These are phyloP conservation scores for Clonostachys rosea DNA, from an alignment of 2,329 filamentous ascomycete genomes.

Conservation along the genomic window DNA sequence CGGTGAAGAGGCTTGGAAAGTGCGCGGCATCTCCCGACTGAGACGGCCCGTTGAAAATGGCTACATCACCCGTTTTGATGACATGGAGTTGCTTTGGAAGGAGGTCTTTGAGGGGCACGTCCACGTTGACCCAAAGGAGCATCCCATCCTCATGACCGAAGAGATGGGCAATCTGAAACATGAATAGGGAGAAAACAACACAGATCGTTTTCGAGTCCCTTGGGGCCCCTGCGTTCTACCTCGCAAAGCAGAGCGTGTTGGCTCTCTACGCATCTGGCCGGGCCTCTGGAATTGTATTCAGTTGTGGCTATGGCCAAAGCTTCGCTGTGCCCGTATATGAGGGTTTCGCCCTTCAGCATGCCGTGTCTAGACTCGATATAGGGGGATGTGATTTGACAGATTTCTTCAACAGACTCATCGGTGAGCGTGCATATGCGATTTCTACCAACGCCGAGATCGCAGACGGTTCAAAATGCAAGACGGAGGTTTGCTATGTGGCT, in stretches of 20 bases:
- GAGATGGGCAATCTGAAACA: slow-evolving; percentile 99
- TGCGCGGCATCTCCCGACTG: slow-evolving; percentile 99
- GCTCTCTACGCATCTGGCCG: slow-evolving; percentile 99
- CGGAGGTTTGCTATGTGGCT: slow-evolving; percentile 99
- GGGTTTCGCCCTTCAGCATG: slow-evolving; percentile 99
- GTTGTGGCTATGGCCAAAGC: slow-evolving; percentile 99
- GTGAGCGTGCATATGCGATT: slow-evolving; percentile 99
- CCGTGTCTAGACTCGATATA: slow-evolving; percentile 99
- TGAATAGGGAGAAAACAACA: slow-evolving; percentile 99
- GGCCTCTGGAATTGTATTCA: slow-evolving; percentile 99
- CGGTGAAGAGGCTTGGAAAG: slow-evolving; percentile 99
- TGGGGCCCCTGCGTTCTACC: slow-evolving; percentile 99
- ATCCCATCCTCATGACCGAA: slow-evolving; percentile 98
- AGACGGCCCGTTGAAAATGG: slow-evolving; percentile 99
- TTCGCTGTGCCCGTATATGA: slow-evolving; percentile 99
- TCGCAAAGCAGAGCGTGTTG: slow-evolving; percentile 99
- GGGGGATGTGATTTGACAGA: slow-evolving; percentile 99
- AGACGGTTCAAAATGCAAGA: slow-evolving; percentile 99
- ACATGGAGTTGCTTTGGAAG: slow-evolving; percentile 99
- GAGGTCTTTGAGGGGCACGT: slow-evolving; percentile 99
- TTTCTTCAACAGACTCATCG: slow-evolving; percentile 99
- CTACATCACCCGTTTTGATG: slow-evolving; percentile 99
- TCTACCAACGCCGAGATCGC: slow-evolving; percentile 99
- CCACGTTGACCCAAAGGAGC: slow-evolving; percentile 99
- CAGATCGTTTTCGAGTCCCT: slow-evolving; percentile 99